Evolutionary conservation across 768 basidiomycete species (phyloP).

Genomic region (Rhizopogon rudus): DNA sequence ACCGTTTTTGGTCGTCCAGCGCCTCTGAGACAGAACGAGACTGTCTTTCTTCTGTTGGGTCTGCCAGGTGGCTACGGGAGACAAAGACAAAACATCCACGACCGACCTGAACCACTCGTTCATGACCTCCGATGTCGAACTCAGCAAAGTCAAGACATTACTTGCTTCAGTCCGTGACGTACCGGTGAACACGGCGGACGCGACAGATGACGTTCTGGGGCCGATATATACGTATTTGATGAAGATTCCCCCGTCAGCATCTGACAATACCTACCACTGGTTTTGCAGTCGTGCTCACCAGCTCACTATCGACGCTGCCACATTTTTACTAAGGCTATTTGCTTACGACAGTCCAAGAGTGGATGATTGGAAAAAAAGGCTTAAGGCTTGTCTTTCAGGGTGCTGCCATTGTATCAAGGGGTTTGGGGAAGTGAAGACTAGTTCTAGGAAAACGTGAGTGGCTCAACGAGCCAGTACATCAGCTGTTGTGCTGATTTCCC

Average conservation of each 20-base stretch:
- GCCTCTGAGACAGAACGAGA: neutral
- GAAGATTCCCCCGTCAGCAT: conserved; percentile 31
- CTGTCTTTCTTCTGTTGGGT: no score
- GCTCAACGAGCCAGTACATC: conserved; percentile 3
- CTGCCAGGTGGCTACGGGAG: no score
- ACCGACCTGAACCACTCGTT: conserved; percentile 4
- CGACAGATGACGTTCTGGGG: conserved; percentile 44
- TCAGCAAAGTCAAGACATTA: conserved; percentile 38
- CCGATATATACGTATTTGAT: conserved; percentile 53
- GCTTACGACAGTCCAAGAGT: conserved; percentile 66
- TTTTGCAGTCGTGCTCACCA: conserved; percentile 64
- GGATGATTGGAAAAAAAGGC: conserved; percentile 54
- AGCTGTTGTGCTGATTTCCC: conserved; percentile 9
- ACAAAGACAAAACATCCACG: neutral
- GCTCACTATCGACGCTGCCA: conserved; percentile 60
- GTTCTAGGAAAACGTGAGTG: conserved; percentile 72
- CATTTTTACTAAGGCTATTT: conserved; percentile 77
- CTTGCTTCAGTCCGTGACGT: conserved; percentile 53
- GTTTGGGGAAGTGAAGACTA: conserved; percentile 58
- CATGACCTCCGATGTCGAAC: conserved; percentile 21
- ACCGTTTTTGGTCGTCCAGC: neutral
- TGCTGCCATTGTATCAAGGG: conserved; percentile 72
- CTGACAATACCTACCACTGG: conserved; percentile 60
- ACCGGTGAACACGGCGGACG: conserved; percentile 48
- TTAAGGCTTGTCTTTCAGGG: conserved; percentile 49